Evolutionary conservation across 2,329 filamentous ascomycete species (phyloP).

Genomic region (Alternaria triticimaculans): DNA sequence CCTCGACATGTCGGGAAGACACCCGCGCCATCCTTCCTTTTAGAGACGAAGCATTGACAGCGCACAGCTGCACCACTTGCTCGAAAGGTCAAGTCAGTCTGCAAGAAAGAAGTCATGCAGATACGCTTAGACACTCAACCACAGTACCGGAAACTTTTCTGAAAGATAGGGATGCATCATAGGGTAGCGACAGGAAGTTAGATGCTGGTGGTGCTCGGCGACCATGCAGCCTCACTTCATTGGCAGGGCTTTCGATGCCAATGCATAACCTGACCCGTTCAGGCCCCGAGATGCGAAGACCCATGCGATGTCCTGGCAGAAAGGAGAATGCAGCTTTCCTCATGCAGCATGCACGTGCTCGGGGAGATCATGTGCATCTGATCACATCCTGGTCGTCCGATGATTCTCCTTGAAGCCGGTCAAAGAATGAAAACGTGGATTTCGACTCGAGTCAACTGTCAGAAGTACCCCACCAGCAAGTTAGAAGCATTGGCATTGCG

Average conservation of each 20-base stretch:
- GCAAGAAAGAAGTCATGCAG: constrained; percentile 2
- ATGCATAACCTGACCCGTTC: constrained; percentile 1
- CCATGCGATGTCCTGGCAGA: constrained; percentile 17
- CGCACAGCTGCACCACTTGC: not conserved
- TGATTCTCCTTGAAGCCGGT: not conserved
- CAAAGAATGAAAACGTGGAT: constrained; percentile 9
- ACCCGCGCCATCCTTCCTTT: constrained; percentile 13
- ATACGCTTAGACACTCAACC: constrained; percentile 2
- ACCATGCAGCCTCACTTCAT: constrained; percentile 36
- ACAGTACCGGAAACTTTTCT: not conserved
- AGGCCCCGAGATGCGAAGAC: constrained; percentile 1
- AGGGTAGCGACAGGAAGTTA: constrained; percentile 17
- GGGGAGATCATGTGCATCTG: not conserved
- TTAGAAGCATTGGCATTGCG: constrained; percentile 9
- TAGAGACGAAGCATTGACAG: constrained; percentile 6
- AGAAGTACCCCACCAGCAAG: constrained; percentile 1
- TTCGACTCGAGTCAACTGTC: constrained; percentile 18
- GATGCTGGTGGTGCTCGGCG: constrained; percentile 27
- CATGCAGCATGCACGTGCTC: constrained; percentile 18
- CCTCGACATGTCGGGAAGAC: not conserved
- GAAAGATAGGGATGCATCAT: constrained; percentile 11
- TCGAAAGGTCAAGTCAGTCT: constrained; percentile 1
- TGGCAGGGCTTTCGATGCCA: constrained; percentile 23
- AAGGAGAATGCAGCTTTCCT: constrained; percentile 19
- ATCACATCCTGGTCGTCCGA: constrained; percentile 5